Evolutionary conservation across 768 basidiomycete genomes (phyloP), one percentile per base, ranked within the genome.

Genomic region (Amanita muscaria): DNA sequence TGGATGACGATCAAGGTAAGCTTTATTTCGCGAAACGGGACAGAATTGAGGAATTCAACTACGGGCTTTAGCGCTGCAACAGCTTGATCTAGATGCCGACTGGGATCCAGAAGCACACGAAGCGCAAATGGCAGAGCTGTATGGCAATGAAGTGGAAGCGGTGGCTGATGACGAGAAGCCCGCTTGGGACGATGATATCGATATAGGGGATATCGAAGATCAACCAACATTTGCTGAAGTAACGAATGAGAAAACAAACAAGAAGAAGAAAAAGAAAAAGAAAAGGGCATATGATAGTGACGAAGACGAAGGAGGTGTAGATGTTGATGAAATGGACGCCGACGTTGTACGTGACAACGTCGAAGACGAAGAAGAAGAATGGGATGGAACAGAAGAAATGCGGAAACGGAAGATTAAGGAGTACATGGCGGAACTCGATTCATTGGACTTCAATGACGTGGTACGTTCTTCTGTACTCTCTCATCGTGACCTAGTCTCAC

Each of bases 401-500:
- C 75, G 88, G 42, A 90, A 91, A 62, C 69, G 73, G 40, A 83
- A 83, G 55, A 61, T 92, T 47, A 79, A 93, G 43, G 72, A 88
- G 56, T 89, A 93, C 55, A 86, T 97, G 85, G 85, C 91, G 49
- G 88, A 91, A 60, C 69, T 98, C 32, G 84, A 92, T 59, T 81
- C 73, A 27, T 70, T 98, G 14, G 94, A 97, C 49, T 94, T 97
- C 67, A 97, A 97, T 61, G 93, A 94, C 55, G 77, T 97, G 69
- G 93, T 92, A 49, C 55, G 82, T 69, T 30, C 39, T 23, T 30
- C 40, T 33, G 11, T 42, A 8, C 34, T 25, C 45, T 34, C 15
- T 21, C 5, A 6, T 4, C 12, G n/a, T 22, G 11, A 43, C 42
- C 40, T 18, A 22, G 24, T n/a, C n/a, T n/a, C n/a, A 32, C 46